Evolutionary conservation across 441 rosid genomes (phyloP), one percentile per base, ranked within the genome.

Genomic region (Lepidium campestre): DNA sequence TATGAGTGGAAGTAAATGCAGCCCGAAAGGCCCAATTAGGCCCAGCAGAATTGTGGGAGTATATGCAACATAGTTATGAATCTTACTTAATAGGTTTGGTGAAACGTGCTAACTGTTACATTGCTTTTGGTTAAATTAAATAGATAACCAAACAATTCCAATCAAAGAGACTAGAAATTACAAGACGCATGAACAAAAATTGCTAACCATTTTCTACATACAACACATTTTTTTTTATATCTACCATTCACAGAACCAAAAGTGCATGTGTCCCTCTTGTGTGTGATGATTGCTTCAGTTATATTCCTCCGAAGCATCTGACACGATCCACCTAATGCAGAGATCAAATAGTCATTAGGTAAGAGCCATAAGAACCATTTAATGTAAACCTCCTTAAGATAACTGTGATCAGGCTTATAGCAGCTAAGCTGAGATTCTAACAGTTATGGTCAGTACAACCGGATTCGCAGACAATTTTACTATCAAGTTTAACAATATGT

Each of bases 291-390:
- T 27, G 8, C 37, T 32, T 73, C 42, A 18, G 42, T 19, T 59
- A 66, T 37, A 50, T 45, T 66, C 68, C 72, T 66, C 77, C 35
- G 57, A 50, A 59, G 37, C 68, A 73, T 48, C 67, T 72, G 32
- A 42, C 52, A 53, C 45, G 27, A 44, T 19, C 44, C 52, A 66
- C 42, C 55, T 37, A 52, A 53, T 66, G 68, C 52, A 57, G 29
- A 37, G n/a, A 37, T 64, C 20, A 71, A 14, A 53, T 36, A 48
- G 19, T 5, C 34, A 48, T 27, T 55, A 37, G 46, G 60, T 41
- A 71, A 63, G 59, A 27, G n/a, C 14, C 44, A 55, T 46, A 17
- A 36, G 45, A 55, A 54, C 64, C 36, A 25, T 32, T 25, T 29
- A 22, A 48, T 49, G 18, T 10, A 14, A 54, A 32, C n/a, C n/a